Evolutionary conservation across 148 eudicot genomes (phyloP).

Genomic region (Simmondsia chinensis): DNA sequence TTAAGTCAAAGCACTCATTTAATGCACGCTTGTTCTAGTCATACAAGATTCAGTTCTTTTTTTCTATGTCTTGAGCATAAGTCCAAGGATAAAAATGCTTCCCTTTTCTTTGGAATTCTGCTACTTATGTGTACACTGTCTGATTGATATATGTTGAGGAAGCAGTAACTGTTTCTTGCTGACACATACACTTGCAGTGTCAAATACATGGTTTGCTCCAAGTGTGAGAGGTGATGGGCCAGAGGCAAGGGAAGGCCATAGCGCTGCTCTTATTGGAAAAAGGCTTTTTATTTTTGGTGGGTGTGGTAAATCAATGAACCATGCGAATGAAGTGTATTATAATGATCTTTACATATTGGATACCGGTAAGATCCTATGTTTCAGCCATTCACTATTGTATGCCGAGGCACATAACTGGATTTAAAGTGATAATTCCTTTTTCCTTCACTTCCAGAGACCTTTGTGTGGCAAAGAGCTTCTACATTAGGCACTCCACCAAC

Average conservation of each 20-base stretch:
- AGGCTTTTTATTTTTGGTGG: constrained; percentile 90
- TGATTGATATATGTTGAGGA: too few relatives aligned
- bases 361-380: constrained; percentile 43
- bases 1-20: too few relatives aligned
- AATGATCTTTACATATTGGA: constrained; percentile 78
- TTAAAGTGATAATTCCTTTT: too few relatives aligned
- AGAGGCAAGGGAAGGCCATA: constrained; percentile 88
- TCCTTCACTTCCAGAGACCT: constrained; percentile 44
- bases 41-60: too few relatives aligned
- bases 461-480: constrained; percentile 55
- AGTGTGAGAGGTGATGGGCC: constrained; percentile 71
- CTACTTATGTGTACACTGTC: too few relatives aligned
- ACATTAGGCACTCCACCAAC: constrained; percentile 75
- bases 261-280: constrained; percentile 82
- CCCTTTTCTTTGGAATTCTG: too few relatives aligned
- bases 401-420: too few relatives aligned
- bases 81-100: too few relatives aligned
- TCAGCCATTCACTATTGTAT: neutral
- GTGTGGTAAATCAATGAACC: constrained; percentile 58
- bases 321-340: constrained; percentile 45
- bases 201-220: constrained; percentile 79
- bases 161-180: neutral
- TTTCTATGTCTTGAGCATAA: too few relatives aligned
- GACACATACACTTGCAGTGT: constrained; percentile 28
- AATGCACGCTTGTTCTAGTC: too few relatives aligned